phyloP scores from a whole-genome alignment of 371 early-diverging fungal species.

The Mitosporidium daphniae region DNA sequence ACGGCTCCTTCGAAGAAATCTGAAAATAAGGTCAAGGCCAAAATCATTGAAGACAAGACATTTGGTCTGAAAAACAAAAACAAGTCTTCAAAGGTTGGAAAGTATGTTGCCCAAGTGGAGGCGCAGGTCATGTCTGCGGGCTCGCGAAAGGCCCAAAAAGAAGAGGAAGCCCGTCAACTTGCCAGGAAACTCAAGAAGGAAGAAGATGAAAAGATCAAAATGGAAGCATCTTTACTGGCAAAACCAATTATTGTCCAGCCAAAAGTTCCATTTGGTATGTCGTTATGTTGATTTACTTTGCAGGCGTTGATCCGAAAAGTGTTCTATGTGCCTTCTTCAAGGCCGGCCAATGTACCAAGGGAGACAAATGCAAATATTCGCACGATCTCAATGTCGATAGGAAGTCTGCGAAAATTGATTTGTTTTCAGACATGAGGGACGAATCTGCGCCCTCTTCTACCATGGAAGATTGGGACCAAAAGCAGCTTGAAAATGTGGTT shows the following conservation, averaged over 20 bases:
- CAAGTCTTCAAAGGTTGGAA: conserved; percentile 34
- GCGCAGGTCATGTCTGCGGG: conserved; percentile 23
- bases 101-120: conserved; percentile 56
- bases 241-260: conserved; percentile 44
- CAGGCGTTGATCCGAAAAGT: conserved; percentile 83
- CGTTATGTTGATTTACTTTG: not conserved
- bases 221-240: conserved; percentile 44
- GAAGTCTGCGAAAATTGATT: conserved; percentile 44
- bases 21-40: conserved; percentile 25
- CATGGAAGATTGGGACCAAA: conserved; percentile 78
- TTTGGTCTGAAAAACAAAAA: conserved; percentile 91
- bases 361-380: conserved; percentile 82
- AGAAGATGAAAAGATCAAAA: conserved; percentile 25
- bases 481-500: conserved; percentile 49
- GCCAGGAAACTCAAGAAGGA: conserved; percentile 14
- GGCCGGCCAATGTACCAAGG: conserved; percentile 56
- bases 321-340: conserved; percentile 71
- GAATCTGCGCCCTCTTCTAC: conserved; percentile 21
- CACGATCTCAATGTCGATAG: conserved; percentile 63
- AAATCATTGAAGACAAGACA: conserved; percentile 71
- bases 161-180: conserved; percentile 12
- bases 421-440: conserved; percentile 46
- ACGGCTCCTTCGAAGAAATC: conserved; percentile 17
- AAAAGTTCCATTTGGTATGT: conserved; percentile 64
- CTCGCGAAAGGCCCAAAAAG: conserved; percentile 18